These are phyloP conservation scores for Pythium aquatile DNA, from an alignment of 352 stramenopile genomes.

Conservation along the genomic window DNA sequence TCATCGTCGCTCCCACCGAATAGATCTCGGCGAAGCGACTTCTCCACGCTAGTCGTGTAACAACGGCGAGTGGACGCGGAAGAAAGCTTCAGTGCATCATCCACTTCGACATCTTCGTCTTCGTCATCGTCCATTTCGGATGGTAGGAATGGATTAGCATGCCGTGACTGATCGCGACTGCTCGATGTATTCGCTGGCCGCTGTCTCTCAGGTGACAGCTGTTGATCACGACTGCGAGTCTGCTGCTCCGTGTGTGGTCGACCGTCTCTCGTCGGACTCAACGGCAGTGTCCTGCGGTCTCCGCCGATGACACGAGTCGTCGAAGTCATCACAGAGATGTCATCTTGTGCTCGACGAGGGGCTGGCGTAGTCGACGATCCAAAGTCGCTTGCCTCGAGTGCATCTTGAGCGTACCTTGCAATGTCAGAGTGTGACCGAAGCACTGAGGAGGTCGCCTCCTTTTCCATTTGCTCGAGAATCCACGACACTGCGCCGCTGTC, in stretches of 20 bases:
- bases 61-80: background rate
- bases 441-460: conserved; percentile 32
- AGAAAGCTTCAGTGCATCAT: background rate
- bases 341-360: conserved; percentile 12
- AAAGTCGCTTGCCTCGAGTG: background rate
- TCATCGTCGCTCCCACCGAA: background rate
- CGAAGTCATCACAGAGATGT: conserved; percentile 11
- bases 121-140: conserved; percentile 8
- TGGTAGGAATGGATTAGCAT: conserved; percentile 16
- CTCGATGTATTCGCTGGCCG: background rate
- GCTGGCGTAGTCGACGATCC: background rate
- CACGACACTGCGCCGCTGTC: conserved; percentile 81
- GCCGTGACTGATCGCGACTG: background rate
- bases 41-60: background rate
- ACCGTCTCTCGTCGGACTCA: conserved; percentile 13
- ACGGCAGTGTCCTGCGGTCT: conserved; percentile 2
- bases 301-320: background rate
- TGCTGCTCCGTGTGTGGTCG: conserved; percentile 23
- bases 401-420: background rate
- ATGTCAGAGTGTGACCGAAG: background rate
- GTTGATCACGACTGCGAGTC: background rate
- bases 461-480: conserved; percentile 91
- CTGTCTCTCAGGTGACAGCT: conserved; percentile 2
- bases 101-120: conserved; percentile 1
- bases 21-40: conserved; percentile 6